A percentile compares a stretch with the other conserved stretches of the same genome.
phyloP scores from a whole-genome alignment of 139 green algal genomes.

The Closterium sp. region DNA sequence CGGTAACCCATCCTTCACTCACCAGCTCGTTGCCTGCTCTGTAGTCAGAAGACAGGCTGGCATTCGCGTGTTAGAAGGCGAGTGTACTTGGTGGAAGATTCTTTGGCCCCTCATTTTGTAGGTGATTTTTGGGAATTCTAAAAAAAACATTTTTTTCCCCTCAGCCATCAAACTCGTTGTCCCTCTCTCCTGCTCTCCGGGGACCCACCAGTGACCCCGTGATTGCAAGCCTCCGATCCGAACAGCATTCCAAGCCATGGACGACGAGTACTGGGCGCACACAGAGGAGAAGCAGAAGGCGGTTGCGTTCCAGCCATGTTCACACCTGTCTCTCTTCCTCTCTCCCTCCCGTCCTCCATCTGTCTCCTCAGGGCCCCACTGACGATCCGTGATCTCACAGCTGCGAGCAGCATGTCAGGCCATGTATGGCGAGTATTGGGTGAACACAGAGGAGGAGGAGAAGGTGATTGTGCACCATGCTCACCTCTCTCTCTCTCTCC shows the following conservation, averaged over 20 bases:
- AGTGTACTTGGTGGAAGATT: too few species aligned
- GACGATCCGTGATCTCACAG: slow-evolving; percentile 23
- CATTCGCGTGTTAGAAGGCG: neutral
- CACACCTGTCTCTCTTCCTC: neutral
- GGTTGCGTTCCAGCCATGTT: neutral
- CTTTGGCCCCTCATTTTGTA: too few species aligned
- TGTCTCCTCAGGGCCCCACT: slow-evolving; percentile 31
- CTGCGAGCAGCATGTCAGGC: slow-evolving; percentile 56
- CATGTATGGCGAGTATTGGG: slow-evolving; percentile 74
- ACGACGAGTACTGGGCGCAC: slow-evolving; percentile 72
- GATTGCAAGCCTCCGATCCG: slow-evolving; percentile 36
- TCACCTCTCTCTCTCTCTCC: neutral
- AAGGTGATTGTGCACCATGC: neutral
- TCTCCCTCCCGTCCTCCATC: neutral
- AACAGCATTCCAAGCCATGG: slow-evolving; percentile 63
- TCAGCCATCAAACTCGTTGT: neutral
- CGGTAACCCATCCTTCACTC: too few species aligned
- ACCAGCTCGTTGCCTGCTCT: neutral
- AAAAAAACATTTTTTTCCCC: too few species aligned
- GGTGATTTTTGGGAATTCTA: too few species aligned
- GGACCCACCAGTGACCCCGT: slow-evolving; percentile 28
- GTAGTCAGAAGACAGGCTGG: neutral
- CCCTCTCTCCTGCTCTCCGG: neutral
- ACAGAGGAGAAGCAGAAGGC: slow-evolving; percentile 84
- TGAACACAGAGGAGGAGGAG: slow-evolving; percentile 88